Conservation (phyloP, 2,329 filamentous ascomycete genomes). For the Sarocladium strictum region DNA sequence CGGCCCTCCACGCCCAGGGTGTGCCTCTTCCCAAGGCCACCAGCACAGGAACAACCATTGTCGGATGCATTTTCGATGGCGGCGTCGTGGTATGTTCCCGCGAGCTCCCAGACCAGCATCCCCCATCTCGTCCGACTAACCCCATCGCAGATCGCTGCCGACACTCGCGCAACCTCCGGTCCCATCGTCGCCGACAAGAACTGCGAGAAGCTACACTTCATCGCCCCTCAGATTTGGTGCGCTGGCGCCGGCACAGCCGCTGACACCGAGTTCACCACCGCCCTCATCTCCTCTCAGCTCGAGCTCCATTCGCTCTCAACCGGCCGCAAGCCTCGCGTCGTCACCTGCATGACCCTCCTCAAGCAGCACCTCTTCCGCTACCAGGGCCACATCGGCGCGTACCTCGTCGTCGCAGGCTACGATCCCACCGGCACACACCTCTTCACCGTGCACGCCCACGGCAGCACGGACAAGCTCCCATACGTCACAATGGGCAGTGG, state of each 20-base stretch:
- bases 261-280: conserved; percentile 98
- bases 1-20: conserved; percentile 87
- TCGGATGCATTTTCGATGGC: conserved; percentile 92
- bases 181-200: conserved; percentile 99
- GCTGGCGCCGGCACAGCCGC: conserved; percentile 95
- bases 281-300: conserved; percentile 96
- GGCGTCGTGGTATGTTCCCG: conserved; percentile 74
- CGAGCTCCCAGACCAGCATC: neutral
- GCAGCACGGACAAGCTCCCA: conserved; percentile 95
- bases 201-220: conserved; percentile 99
- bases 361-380: conserved; percentile 99
- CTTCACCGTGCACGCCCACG: conserved; percentile 98
- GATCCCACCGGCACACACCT: conserved; percentile 93
- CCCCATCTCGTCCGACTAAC: neutral
- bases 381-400: conserved; percentile 96
- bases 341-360: conserved; percentile 98
- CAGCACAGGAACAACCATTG: conserved; percentile 97
- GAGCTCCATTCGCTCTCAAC: conserved; percentile 96
- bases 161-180: conserved; percentile 93
- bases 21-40: conserved; percentile 95
- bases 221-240: conserved; percentile 98
- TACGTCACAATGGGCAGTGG: conserved; percentile 99
- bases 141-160: conserved; percentile 76
- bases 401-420: conserved; percentile 93
- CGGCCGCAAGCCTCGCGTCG: conserved; percentile 91